These are phyloP conservation scores for Trichosporon ovoides DNA, from an alignment of 1,284 basidiomycete genomes.

Conservation along the genomic window DNA sequence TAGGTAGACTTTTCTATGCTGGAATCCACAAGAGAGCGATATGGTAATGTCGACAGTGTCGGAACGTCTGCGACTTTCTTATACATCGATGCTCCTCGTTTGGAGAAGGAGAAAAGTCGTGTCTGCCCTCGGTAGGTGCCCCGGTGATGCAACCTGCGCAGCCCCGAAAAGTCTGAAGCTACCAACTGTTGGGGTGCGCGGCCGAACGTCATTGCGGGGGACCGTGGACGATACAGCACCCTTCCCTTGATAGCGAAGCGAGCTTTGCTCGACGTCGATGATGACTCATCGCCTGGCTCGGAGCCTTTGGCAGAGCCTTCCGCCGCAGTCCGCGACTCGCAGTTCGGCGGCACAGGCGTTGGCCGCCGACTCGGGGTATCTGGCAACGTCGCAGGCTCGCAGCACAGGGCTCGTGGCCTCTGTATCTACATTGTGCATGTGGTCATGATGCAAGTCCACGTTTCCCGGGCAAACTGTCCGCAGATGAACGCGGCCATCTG, in stretches of 20 bases:
- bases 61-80: neutral
- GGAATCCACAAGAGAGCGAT: too few species aligned
- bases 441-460: too few species aligned
- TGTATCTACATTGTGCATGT: too few species aligned
- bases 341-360: too few species aligned
- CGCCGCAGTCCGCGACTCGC: neutral
- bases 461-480: too few species aligned
- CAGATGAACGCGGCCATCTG: too few species aligned
- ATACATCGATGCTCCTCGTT: neutral
- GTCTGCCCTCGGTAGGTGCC: neutral
- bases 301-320: neutral
- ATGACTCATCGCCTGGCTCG: neutral
- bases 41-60: neutral
- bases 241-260: too few species aligned
- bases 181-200: neutral
- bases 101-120: neutral
- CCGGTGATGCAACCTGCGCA: slow-evolving; percentile 1
- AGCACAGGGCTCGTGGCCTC: too few species aligned
- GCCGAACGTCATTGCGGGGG: neutral
- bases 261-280: neutral
- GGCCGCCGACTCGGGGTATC: too few species aligned
- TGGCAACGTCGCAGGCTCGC: too few species aligned
- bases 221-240: neutral
- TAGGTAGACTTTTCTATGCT: too few species aligned
- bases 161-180: neutral